A percentile compares a stretch with the other conserved stretches of the same genome.
Evolutionary conservation across 208 protist genomes (phyloP).

Genomic region (Leishmania major): DNA sequence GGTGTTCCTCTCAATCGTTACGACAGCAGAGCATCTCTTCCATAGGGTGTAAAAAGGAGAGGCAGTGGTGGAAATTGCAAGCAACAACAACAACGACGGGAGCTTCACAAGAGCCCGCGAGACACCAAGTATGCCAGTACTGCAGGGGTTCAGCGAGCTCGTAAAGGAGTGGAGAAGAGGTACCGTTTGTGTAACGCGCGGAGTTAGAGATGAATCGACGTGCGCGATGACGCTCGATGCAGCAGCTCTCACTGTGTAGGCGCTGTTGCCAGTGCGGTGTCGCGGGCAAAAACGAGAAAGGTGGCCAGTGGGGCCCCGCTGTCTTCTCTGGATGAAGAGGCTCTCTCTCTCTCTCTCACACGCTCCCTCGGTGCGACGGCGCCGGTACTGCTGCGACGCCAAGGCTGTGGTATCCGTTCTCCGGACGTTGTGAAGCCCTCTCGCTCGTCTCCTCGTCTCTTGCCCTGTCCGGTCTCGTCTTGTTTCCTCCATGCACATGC

Average conservation of each 20-base stretch:
- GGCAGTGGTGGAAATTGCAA: not conserved
- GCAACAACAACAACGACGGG: not conserved
- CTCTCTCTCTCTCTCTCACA: not conserved
- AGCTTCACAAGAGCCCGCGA: not conserved
- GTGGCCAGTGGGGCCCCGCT: not conserved
- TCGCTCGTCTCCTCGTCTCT: not conserved
- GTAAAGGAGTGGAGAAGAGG: not conserved
- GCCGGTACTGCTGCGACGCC: not conserved
- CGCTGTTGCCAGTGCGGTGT: not conserved
- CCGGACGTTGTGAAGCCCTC: not conserved
- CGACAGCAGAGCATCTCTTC: not conserved
- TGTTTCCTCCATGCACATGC: not conserved
- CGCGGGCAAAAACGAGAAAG: not conserved
- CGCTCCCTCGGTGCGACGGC: not conserved
- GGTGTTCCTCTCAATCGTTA: not conserved
- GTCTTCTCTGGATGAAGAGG: not conserved
- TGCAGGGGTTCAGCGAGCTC: not conserved
- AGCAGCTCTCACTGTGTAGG: too few relatives aligned
- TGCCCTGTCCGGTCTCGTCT: not conserved
- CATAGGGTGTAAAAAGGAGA: not conserved
- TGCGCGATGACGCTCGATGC: not conserved
- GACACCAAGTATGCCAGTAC: not conserved
- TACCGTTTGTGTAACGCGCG: not conserved
- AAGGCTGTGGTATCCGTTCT: not conserved
- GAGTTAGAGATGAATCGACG: not conserved